Percentiles rank a stretch among this genome's conserved stretches.
Evolutionary conservation across 2,329 filamentous ascomycete genomes (phyloP).

Genomic region (Sclerotinia borealis): DNA sequence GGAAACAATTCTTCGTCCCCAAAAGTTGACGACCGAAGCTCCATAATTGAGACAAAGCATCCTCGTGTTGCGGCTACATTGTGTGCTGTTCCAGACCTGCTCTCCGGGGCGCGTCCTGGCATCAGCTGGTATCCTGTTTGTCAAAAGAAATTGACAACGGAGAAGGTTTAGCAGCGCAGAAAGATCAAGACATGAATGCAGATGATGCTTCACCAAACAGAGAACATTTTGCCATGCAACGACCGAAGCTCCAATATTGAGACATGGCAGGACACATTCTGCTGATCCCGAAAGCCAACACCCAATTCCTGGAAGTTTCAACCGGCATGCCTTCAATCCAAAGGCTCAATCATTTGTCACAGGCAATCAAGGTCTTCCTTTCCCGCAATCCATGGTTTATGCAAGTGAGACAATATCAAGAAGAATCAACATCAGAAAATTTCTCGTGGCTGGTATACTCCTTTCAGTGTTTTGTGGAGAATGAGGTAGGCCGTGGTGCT

Average conservation of each 20-base stretch:
- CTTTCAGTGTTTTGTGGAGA: no score
- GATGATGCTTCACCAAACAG: not conserved
- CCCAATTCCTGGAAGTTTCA: conserved; percentile 77
- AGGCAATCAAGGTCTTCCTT: conserved; percentile 44
- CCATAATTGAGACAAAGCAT: no score
- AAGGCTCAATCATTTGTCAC: conserved; percentile 90
- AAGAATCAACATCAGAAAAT: no score
- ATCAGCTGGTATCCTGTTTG: no score
- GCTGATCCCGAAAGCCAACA: conserved; percentile 71
- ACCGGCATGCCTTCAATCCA: conserved; percentile 82
- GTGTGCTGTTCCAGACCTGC: not conserved
- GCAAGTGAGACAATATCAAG: no score
- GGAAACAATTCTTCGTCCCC: no score
- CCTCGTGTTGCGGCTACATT: no score
- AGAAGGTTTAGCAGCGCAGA: not conserved
- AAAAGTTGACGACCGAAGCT: no score
- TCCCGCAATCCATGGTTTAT: conserved; percentile 35
- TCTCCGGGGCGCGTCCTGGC: no score
- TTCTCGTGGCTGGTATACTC: not conserved
- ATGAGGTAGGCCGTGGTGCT: no score
- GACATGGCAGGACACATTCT: conserved; percentile 43
- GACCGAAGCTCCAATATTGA: not conserved
- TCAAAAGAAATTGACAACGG: not conserved
- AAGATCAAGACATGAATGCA: not conserved
- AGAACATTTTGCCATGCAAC: not conserved